Percentiles rank a stretch among this genome's conserved stretches.
phyloP scores from a whole-genome alignment of 345 rosid genomes.

The Bruguiera sexangula region DNA sequence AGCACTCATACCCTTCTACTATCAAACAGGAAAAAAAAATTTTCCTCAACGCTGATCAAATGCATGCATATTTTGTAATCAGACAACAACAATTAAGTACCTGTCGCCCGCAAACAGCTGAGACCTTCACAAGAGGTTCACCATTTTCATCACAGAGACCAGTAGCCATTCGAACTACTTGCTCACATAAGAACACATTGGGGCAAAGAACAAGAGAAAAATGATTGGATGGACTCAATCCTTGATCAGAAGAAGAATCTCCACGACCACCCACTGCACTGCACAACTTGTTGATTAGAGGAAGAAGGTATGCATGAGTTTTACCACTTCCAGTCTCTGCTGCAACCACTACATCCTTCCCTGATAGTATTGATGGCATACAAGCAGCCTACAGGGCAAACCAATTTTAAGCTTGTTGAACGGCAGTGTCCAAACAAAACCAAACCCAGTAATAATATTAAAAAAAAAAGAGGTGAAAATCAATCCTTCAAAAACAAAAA shows the following conservation, averaged over 20 bases:
- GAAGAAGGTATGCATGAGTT: conserved; percentile 77
- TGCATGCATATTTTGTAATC: not conserved
- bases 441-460: not conserved
- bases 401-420: not conserved
- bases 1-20: not conserved
- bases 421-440: not conserved
- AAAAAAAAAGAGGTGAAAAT: not conserved
- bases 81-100: conserved; percentile 30
- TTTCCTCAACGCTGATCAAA: not conserved
- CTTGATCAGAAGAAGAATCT: conserved; percentile 12
- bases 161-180: conserved; percentile 86
- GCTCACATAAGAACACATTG: conserved; percentile 81
- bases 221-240: conserved; percentile 13
- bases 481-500: too few relatives aligned
- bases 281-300: conserved; percentile 58
- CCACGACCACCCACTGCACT: conserved; percentile 16
- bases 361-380: conserved; percentile 62
- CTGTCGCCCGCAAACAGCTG: conserved; percentile 75
- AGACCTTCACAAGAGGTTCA: conserved; percentile 56
- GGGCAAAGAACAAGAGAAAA: conserved; percentile 83
- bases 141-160: conserved; percentile 61
- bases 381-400: conserved; percentile 52
- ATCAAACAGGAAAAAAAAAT: not conserved
- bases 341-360: conserved; percentile 85
- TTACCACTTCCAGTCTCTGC: conserved; percentile 99